phyloP scores from a whole-genome alignment of 2,329 filamentous ascomycete genomes.

The Colletotrichum sp. region DNA sequence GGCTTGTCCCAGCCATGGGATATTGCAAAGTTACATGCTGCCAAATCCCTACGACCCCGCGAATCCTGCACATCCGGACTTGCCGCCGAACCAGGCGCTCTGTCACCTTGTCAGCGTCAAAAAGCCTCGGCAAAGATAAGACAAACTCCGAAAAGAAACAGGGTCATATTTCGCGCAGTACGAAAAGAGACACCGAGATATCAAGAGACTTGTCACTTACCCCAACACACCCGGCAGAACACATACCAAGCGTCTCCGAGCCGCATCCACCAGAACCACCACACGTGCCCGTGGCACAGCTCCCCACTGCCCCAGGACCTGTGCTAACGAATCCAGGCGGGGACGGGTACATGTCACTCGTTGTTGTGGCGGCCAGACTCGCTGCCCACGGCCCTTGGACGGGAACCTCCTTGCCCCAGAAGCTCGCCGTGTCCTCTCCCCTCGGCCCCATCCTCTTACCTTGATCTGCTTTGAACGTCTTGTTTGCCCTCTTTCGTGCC shows the following conservation, averaged over 20 bases:
- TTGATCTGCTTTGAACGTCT: background rate
- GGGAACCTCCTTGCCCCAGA: constrained; percentile 17
- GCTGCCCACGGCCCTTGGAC: constrained; percentile 14
- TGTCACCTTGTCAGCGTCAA: background rate
- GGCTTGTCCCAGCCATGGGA: background rate
- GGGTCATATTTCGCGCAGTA: background rate
- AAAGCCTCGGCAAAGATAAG: background rate
- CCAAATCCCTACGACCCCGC: background rate
- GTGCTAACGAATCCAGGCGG: constrained; percentile 12
- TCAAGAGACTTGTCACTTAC: constrained; percentile 1
- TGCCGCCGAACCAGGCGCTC: constrained; percentile 15
- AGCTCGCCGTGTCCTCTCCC: constrained; percentile 12
- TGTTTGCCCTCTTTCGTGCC: constrained; percentile 15
- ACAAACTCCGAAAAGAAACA: background rate
- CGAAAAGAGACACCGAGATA: background rate
- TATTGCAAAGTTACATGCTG: background rate
- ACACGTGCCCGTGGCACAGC: constrained; percentile 18
- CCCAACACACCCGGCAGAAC: constrained; percentile 15
- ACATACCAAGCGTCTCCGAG: constrained; percentile 15
- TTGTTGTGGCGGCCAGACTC: constrained; percentile 1
- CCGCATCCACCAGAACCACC: constrained; percentile 13
- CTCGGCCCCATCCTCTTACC: constrained; percentile 19
- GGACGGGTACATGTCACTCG: constrained; percentile 18
- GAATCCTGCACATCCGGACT: constrained; percentile 10
- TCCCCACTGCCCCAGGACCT: constrained; percentile 9